Percentiles rank a stretch among this genome's conserved stretches.
phyloP scores from a whole-genome alignment of 108 stramenopile species.

The Pseudonitzschia multiseries region DNA sequence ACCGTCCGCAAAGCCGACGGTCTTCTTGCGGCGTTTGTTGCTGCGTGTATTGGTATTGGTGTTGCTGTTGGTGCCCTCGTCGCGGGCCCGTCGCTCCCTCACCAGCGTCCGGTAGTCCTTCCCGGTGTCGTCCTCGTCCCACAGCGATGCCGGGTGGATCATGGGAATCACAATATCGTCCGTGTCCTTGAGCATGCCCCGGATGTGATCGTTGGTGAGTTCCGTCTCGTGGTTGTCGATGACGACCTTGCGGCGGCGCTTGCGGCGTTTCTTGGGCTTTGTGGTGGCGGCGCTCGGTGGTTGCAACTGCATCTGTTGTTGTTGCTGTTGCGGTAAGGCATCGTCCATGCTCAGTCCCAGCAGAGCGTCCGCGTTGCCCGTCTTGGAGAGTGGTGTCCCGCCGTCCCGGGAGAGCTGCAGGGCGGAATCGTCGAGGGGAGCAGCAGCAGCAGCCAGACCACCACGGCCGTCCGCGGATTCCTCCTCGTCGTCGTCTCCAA shows the following conservation, averaged over 20 bases:
- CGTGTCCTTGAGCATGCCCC: constrained; percentile 71
- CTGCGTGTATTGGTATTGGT: too few species aligned
- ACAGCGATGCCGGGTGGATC: constrained; percentile 57
- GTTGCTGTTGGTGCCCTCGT: background rate
- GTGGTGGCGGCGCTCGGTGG: too few species aligned
- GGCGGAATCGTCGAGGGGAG: constrained; percentile 46
- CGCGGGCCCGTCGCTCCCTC: background rate
- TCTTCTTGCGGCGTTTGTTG: background rate
- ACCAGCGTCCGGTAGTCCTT: background rate
- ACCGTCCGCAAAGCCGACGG: background rate
- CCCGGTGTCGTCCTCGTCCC: constrained; percentile 38
- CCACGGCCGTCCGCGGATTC: background rate
- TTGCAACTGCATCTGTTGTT: too few species aligned
- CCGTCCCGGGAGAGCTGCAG: constrained; percentile 22
- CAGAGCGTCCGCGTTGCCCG: background rate
- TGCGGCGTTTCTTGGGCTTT: constrained; percentile 31
- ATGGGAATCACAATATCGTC: constrained; percentile 61
- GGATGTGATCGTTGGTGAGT: constrained; percentile 72
- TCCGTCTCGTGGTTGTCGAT: constrained; percentile 86
- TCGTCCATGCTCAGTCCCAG: background rate
- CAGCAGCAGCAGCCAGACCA: too few species aligned
- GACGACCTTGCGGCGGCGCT: constrained; percentile 67
- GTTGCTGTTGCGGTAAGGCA: too few species aligned
- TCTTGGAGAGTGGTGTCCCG: background rate
- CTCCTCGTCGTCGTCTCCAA: constrained; percentile 44